A percentile compares a stretch with the other conserved stretches of the same genome.
These are phyloP conservation scores for Xylaria scruposa DNA, from an alignment of 495 filamentous ascomycete genomes.

Conservation along the genomic window DNA sequence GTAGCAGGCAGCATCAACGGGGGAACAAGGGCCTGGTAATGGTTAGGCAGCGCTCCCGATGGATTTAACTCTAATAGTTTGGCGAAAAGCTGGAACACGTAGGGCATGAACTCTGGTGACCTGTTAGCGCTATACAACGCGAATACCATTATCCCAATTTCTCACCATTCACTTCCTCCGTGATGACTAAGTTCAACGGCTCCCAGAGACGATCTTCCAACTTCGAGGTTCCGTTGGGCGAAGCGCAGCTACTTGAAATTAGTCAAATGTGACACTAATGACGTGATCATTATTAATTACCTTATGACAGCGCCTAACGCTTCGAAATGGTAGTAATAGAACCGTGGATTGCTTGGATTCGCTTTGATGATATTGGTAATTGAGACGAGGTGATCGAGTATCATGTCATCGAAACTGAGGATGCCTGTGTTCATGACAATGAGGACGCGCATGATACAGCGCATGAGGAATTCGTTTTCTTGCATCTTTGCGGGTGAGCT, in stretches of 20 bases:
- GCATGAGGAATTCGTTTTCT: conserved; percentile 99
- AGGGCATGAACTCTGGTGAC: conserved; percentile 85
- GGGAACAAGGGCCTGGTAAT: conserved; percentile 76
- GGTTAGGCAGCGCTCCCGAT: conserved; percentile 70
- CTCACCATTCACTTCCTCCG: conserved; percentile 79
- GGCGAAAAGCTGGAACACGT: conserved; percentile 94
- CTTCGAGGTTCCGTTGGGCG: conserved; percentile 63
- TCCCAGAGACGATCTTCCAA: conserved; percentile 78
- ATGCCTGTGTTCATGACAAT: conserved; percentile 87
- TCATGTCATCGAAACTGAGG: conserved; percentile 69
- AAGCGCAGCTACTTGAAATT: conserved; percentile 66
- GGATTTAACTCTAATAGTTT: conserved; percentile 85
- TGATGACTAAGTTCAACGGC: conserved; percentile 77
- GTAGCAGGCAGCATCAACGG: conserved; percentile 75
- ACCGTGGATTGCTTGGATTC: conserved; percentile 96
- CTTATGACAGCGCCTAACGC: conserved; percentile 91
- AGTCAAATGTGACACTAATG: neutral
- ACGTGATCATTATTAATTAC: conserved; percentile 44
- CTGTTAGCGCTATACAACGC: conserved; percentile 26
- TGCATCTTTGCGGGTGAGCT: conserved; percentile 87
- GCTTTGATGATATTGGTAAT: conserved; percentile 87
- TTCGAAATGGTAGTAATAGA: conserved; percentile 99
- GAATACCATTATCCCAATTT: conserved; percentile 3
- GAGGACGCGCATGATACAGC: conserved; percentile 95
- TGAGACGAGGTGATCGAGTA: conserved; percentile 77